Conservation (phyloP, 352 stramenopile species). For the Phytophthora meadii region DNA sequence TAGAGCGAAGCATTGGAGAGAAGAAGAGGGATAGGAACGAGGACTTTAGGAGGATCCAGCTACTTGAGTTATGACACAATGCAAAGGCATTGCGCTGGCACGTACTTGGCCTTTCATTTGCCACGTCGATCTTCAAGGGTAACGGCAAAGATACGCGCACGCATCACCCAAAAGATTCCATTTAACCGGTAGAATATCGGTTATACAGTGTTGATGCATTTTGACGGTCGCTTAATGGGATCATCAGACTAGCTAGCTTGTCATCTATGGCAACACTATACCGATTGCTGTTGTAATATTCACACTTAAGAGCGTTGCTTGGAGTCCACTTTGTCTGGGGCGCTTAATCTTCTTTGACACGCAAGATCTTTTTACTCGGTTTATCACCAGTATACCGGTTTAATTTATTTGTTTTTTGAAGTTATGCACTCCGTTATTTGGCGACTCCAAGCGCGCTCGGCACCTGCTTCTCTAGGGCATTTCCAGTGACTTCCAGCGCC, state of each 20-base stretch:
- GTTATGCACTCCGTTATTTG: not conserved
- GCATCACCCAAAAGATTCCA: slow-evolving; percentile 6
- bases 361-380: not conserved
- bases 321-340: not conserved
- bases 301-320: not conserved
- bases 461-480: slow-evolving; percentile 10
- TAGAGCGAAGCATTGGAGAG: slow-evolving; percentile 14
- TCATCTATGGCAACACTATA: too few species aligned
- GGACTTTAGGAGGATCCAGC: slow-evolving; percentile 17
- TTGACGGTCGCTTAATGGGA: too few species aligned
- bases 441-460: slow-evolving; percentile 6
- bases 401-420: slow-evolving; percentile 11
- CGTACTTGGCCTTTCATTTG: slow-evolving; percentile 15
- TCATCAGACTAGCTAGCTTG: too few species aligned
- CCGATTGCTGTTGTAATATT: too few species aligned
- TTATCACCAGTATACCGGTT: slow-evolving; percentile 1
- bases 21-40: not conserved
- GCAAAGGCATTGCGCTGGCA: slow-evolving; percentile 8
- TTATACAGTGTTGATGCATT: not conserved
- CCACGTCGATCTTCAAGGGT: slow-evolving; percentile 24
- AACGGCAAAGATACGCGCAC: slow-evolving; percentile 17
- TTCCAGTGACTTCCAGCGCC: slow-evolving; percentile 3
- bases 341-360: not conserved
- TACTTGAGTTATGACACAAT: slow-evolving; percentile 25
- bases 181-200: not conserved